Base-by-base conservation (phyloP, 2,329 filamentous ascomycete species). In the Cladophialophora chaetospira region DNA sequence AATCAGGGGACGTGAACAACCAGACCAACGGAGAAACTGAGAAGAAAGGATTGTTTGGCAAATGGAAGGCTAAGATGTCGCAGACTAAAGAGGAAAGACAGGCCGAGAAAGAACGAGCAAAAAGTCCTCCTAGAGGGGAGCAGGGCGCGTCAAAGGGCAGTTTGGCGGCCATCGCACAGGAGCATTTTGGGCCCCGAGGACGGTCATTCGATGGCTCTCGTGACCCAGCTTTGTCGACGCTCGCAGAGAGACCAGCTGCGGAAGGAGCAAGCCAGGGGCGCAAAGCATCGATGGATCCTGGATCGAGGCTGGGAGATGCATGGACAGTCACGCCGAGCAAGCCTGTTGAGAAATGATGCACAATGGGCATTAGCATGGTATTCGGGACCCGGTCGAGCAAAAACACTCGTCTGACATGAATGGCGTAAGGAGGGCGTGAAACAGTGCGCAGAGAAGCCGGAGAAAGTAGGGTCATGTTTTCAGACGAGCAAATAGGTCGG, bases 51-150 rank as follows among this genome's bases (percentile, higher is more conserved):
- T 77, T 84, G 1, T 81, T 88, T 62, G 82, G 80, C 5, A 88
- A 86, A 76, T 80, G 88, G 62, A 81, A 85, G 62, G 83, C 81
- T 61, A 88, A 86, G 71, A 77, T 87, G 54, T 78, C 75, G 9
- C 72, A 78, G 47, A 75, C 73, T 5, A 76, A 75, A 45, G 77
- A 83, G 26, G 83, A 85, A 40, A 79, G 81, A 26, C 79, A 81
- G 33, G 77, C 75, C 17, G 82, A 82, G 63, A 79, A 79, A 62
- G 78, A 76, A 49, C 72, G 77, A 19, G 75, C 79, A 13, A 80
- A 79, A 66, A 82, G 79, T 56, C 80, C 81, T 9, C 76, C 75
- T 5, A 62, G 66, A 28, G 61, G 60, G n/a, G 74, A 74, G 13
- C 67, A 68, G 15, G 63, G 68, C 1, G 55, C 63, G 2, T 68